These are phyloP conservation scores for Candida hungchunana DNA, from an alignment of 805 yeast species.

Conservation along the genomic window DNA sequence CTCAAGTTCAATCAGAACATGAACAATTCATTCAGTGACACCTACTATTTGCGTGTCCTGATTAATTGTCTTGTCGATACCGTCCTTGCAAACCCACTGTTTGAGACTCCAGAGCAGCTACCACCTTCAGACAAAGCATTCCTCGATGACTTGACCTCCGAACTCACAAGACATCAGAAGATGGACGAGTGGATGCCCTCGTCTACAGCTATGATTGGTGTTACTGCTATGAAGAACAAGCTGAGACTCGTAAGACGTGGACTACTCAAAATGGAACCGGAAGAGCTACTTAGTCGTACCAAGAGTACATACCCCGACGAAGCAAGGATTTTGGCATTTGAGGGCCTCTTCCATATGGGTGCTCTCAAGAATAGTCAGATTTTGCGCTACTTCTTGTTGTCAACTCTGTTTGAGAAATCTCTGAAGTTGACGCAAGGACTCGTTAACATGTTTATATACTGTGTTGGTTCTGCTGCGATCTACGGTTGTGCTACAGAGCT, in stretches of 20 bases:
- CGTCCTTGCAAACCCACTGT: conserved; percentile 26
- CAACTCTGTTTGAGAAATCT: conserved; percentile 53
- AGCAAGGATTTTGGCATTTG: conserved; percentile 63
- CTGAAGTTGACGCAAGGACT: conserved; percentile 47
- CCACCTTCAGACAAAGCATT: conserved; percentile 33
- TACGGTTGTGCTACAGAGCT: conserved; percentile 53
- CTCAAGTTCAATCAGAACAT: conserved; percentile 83
- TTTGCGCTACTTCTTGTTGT: conserved; percentile 56
- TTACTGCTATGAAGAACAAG: conserved; percentile 54
- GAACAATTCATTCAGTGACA: conserved; percentile 71
- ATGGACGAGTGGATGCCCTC: conserved; percentile 88
- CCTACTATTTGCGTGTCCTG: conserved; percentile 57
- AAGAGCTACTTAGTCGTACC: conserved; percentile 53
- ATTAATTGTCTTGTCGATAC: conserved; percentile 49
- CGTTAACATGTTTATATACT: conserved; percentile 40
- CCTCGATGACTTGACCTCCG: conserved; percentile 49
- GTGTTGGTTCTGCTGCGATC: conserved; percentile 65
- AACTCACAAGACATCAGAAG: conserved; percentile 68
- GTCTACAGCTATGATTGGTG: conserved; percentile 50
- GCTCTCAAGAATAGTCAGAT: conserved; percentile 66
- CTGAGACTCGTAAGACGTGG: conserved; percentile 56
- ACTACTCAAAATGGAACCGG: conserved; percentile 44
- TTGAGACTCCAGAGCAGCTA: conserved; percentile 12
- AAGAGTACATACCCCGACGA: conserved; percentile 41
- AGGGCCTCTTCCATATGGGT: conserved; percentile 66